Conservation (phyloP, 225 moss, liverwort and hornwort species). For the Marchantia paleacea region DNA sequence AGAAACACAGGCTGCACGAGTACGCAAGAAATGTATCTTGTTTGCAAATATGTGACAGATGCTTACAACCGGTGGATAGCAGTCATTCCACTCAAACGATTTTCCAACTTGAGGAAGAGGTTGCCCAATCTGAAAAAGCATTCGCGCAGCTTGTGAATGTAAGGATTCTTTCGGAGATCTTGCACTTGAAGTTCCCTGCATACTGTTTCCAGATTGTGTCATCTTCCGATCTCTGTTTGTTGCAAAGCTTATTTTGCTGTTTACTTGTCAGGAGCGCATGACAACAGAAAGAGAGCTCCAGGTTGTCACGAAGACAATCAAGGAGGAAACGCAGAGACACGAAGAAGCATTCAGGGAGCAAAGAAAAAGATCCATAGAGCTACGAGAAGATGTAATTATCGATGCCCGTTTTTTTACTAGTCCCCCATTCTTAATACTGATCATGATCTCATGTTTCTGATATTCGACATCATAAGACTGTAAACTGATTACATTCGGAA, state of each 20-base stretch:
- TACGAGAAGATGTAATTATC: conserved; percentile 34
- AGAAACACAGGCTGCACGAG: conserved; percentile 35
- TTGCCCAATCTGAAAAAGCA: conserved; percentile 30
- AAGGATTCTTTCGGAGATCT: neutral
- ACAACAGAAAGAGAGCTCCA: conserved; percentile 30
- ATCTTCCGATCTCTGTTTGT: neutral
- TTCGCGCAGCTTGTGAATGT: conserved; percentile 27
- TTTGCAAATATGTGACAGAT: conserved; percentile 66
- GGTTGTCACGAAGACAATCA: conserved; percentile 24
- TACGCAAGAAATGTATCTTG: conserved; percentile 55
- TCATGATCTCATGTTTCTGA: too few species aligned
- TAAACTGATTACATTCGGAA: neutral
- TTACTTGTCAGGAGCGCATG: conserved; percentile 26
- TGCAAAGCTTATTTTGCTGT: neutral
- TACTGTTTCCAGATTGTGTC: neutral
- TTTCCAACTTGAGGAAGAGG: conserved; percentile 56
- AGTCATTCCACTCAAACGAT: conserved; percentile 55
- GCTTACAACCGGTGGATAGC: conserved; percentile 73
- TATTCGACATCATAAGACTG: too few species aligned
- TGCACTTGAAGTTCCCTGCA: neutral
- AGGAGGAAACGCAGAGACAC: conserved; percentile 28
- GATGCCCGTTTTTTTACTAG: neutral
- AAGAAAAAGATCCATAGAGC: conserved; percentile 15
- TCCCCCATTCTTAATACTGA: neutral
- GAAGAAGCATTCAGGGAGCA: conserved; percentile 25